Evolutionary conservation across 2,329 filamentous ascomycete genomes (phyloP), one percentile per base, ranked within the genome.

Genomic region (Penicillium fuscoglaucum): DNA sequence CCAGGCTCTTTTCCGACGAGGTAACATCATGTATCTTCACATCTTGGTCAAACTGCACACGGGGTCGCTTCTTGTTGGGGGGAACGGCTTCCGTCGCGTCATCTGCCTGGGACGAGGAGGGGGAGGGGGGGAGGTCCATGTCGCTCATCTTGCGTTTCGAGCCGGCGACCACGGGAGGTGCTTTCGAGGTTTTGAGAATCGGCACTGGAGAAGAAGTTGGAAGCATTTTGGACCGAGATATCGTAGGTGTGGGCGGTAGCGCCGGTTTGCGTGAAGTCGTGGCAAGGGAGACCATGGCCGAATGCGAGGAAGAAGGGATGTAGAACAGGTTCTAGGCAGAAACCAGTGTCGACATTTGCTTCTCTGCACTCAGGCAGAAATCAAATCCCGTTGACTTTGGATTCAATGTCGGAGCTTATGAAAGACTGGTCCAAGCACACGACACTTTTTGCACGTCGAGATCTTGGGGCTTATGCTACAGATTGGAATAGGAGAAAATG

Each of bases 1-100:
- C 81, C 57, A 79, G 72, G 57, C 80, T 82, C 74, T 85, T 86
- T 61, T 83, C 81, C 57, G 73, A 75, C 12, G 59, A 56, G 24
- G 21, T 46, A 55, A 78, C 75, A 61, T 67, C 55, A 41, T 65
- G 66, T 56, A 72, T 70, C 44, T 73, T 68, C 45, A 76, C 71
- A 17, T 76, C 71, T 29, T 70, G 66, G 45, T 78, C 74, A 52
- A 79, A 80, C 55, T 76, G 76, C 29, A 80, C 78, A 29, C 77
- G 72, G 26, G 72, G 66, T 44, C 75, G 74, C 64, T 79, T 80
- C 55, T 73, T 74, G 40, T 71, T 70, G 55, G 71, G 71, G 15
- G 70, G 71, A 39, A 54, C 55, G 39, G 57, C 63, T 17, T 71
- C 66, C 19, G 60, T 52, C 10, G 58, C 45, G 37, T 73, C 70